Evolutionary conservation across 441 rosid species (phyloP), one percentile per base, ranked within the genome.

Genomic region (Gossypium gossypioides): DNA sequence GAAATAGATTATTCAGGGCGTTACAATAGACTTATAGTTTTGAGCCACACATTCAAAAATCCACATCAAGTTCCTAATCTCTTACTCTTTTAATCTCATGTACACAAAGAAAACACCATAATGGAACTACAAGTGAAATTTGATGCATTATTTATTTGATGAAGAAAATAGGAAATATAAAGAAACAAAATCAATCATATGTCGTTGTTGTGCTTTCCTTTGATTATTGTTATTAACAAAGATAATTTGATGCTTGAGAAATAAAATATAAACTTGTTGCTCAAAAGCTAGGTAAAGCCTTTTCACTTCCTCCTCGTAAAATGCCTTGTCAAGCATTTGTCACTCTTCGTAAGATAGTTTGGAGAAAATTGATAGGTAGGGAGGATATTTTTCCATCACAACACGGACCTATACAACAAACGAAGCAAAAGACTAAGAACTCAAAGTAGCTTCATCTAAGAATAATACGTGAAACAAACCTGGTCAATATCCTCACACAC

Each of bases 21-120:
- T 21, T 21, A 21, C 22, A 21, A 21, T 21, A 21, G 97, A 87
- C 75, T 94, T 94, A 82, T 94, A 97, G 79, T 92, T 92, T 87
- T 92, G 99, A 2, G 99, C 99, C 69, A 94, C 99, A 72, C 99
- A 94, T 72, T 94, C 97, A 0, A 96, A 90, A 74, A 94, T 88
- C 97, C 97, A 94, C 99, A 90, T 94, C 79, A 94, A 77, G 77
- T 94, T 94, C 82, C 97, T 84, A 68, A 92, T 90, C 89, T 94
- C 97, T 76, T 94, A 97, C 91, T 94, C 97, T 62, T 92, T 87
- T 83, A 94, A 80, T 83, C 97, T 89, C 88, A 92, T 87, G 82
- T 94, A 94, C 12, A 97, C 91, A 4, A 94, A 94, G 92, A 94
- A 94, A 16, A 94, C 99, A 0, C 71, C 96, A 16, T 88, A 94